Evolutionary conservation across 371 early-diverging fungal genomes (phyloP), one percentile per base, ranked within the genome.

Genomic region (Funneliformis caledonium): DNA sequence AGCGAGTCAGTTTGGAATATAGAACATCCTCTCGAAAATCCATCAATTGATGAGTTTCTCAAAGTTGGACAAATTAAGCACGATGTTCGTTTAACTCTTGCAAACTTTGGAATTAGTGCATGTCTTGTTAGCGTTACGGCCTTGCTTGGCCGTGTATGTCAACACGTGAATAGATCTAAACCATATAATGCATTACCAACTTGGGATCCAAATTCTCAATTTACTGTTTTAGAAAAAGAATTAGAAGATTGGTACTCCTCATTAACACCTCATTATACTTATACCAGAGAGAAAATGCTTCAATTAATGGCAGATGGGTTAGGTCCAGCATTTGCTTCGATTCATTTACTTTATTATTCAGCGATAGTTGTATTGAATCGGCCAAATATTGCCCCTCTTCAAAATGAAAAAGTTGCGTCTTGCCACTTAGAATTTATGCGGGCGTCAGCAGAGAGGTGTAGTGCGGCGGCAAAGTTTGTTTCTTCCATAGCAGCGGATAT

Each of bases 131-230:
- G 80, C 45, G 80, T 59, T 14, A 2, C 26, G 3, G 45, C 60
- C 43, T 70, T 79, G 37, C 67, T 79, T 14, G 80, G 80, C 14
- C 69, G 80, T 11, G 72, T 70, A 14, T 67, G 19, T 10, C 60
- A 56, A 56, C 26, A 70, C 26, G 61, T 70, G 22, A 79, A 79
- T 31, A 33, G 80, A 22, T 37, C 72, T 45, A 68, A 22, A n/a
- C 43, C 72, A 16, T 26, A 12, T 43, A 8, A 59, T 59, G 43
- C 56, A 47, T 48, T 68, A 42, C 72, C 22, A 43, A 59, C 72
- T 52, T 79, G 80, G 80, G 52, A 79, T 60, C 7, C 61, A 11
- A 37, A 59, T 12, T 79, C 80, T 8, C 42, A 79, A 70, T 79
- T 50, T 59, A 31, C 22, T 70, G 10, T 16, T 16, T 59, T 79